phyloP scores from a whole-genome alignment of 1,284 basidiomycete species.

The Tilletia caries region DNA sequence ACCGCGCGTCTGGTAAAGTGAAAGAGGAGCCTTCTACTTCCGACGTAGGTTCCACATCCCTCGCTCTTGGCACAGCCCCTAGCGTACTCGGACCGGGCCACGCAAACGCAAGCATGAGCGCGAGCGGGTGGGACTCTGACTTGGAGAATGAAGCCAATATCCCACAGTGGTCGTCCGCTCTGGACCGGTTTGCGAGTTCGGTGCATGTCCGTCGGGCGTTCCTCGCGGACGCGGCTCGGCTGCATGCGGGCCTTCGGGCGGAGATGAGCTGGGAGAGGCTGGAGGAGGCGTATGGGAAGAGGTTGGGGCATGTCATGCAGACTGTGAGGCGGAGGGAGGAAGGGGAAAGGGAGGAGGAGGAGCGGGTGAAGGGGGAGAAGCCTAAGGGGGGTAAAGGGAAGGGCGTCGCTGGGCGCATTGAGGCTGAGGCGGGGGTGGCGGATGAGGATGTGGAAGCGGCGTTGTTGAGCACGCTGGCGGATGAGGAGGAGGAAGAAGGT shows the following conservation, averaged over 20 bases:
- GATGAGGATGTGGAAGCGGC: constrained; percentile 8
- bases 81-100: neutral
- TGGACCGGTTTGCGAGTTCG: constrained; percentile 37
- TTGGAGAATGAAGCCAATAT: constrained; percentile 45
- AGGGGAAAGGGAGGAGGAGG: neutral
- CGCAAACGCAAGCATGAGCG: neutral
- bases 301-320: neutral
- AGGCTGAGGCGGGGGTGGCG: neutral
- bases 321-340: neutral
- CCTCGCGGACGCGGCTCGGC: constrained; percentile 28
- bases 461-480: constrained; percentile 6
- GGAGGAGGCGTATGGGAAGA: constrained; percentile 19
- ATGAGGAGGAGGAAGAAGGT: neutral
- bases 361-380: neutral
- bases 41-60: too few relatives aligned
- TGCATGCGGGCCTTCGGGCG: constrained; percentile 20
- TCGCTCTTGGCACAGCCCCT: neutral
- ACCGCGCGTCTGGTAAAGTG: neutral
- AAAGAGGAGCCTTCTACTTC: neutral
- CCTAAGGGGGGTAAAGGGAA: neutral
- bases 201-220: constrained; percentile 28
- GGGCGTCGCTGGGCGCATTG: neutral
- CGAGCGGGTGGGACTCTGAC: constrained; percentile 44
- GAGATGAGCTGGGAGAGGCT: constrained; percentile 35
- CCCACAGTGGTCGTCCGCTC: constrained; percentile 36